Percentiles rank a stretch among this genome's conserved stretches.
These are phyloP conservation scores for Alternaria angustiovoidea DNA, from an alignment of 2,329 filamentous ascomycete genomes.

Conservation along the genomic window DNA sequence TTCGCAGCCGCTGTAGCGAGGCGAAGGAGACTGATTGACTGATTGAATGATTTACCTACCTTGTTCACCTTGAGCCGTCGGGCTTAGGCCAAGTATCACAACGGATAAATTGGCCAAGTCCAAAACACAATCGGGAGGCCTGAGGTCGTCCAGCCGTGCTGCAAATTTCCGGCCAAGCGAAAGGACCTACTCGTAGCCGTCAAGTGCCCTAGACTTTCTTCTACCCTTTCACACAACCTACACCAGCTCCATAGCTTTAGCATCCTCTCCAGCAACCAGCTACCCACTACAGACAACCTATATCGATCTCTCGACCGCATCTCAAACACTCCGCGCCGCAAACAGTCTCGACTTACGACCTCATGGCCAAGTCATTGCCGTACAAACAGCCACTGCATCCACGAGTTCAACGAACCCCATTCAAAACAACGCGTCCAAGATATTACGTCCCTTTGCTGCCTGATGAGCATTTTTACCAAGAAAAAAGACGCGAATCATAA, in stretches of 20 bases:
- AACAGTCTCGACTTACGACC: background rate
- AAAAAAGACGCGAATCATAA: too few relatives aligned
- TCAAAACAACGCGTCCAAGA: background rate
- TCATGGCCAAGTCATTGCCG: background rate
- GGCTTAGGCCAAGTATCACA: background rate
- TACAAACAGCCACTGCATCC: background rate
- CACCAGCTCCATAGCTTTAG: background rate
- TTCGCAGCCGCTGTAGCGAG: background rate
- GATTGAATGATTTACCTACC: background rate
- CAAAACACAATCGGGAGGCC: background rate
- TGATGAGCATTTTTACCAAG: background rate
- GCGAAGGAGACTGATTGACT: background rate
- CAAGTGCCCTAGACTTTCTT: background rate
- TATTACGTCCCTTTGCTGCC: background rate
- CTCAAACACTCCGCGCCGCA: background rate
- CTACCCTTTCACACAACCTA: background rate
- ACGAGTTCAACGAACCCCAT: background rate
- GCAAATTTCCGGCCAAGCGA: slow-evolving; percentile 1
- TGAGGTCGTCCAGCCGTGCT: background rate
- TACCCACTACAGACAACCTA: background rate
- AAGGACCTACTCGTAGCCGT: background rate
- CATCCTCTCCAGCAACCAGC: background rate
- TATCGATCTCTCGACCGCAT: background rate
- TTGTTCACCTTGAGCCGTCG: background rate
- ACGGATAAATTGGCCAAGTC: background rate